A percentile compares a stretch with the other conserved stretches of the same genome.
Evolutionary conservation across 2,329 filamentous ascomycete species (phyloP).

Genomic region (Fusarium drepaniforme): DNA sequence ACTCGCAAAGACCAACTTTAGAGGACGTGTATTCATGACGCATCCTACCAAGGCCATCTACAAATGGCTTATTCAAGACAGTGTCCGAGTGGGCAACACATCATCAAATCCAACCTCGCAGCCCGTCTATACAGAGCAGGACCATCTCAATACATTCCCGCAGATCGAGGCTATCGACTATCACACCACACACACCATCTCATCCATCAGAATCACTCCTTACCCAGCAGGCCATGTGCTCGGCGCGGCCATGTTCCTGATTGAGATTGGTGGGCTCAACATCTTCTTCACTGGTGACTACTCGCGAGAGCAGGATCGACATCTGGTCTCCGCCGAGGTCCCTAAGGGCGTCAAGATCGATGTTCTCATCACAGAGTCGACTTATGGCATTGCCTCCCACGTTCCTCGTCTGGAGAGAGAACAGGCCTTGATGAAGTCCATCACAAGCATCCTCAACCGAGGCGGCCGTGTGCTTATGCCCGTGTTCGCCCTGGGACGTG

Average conservation of each 20-base stretch:
- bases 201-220: conserved; percentile 95
- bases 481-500: conserved; percentile 93
- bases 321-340: conserved; percentile 93
- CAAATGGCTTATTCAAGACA: conserved; percentile 99
- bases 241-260: conserved; percentile 97
- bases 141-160: conserved; percentile 93
- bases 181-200: conserved; percentile 97
- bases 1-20: conserved; percentile 97
- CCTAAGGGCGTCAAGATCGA: conserved; percentile 92
- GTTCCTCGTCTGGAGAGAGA: conserved; percentile 92
- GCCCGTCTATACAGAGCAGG: conserved; percentile 93
- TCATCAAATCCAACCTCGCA: conserved; percentile 74
- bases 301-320: conserved; percentile 93
- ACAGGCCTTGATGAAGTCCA: conserved; percentile 93
- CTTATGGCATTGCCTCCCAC: conserved; percentile 95
- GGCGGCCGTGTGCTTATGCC: conserved; percentile 94
- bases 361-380: conserved; percentile 96
- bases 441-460: conserved; percentile 90
- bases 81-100: conserved; percentile 86
- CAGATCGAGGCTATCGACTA: conserved; percentile 98
- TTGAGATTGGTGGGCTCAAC: conserved; percentile 96
- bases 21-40: conserved; percentile 97
- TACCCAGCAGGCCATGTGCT: conserved; percentile 98
- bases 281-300: conserved; percentile 99
- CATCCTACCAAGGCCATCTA: conserved; percentile 99